These are phyloP conservation scores for Saitozyma sp. DNA, from an alignment of 768 basidiomycete species.

Conservation along the genomic window DNA sequence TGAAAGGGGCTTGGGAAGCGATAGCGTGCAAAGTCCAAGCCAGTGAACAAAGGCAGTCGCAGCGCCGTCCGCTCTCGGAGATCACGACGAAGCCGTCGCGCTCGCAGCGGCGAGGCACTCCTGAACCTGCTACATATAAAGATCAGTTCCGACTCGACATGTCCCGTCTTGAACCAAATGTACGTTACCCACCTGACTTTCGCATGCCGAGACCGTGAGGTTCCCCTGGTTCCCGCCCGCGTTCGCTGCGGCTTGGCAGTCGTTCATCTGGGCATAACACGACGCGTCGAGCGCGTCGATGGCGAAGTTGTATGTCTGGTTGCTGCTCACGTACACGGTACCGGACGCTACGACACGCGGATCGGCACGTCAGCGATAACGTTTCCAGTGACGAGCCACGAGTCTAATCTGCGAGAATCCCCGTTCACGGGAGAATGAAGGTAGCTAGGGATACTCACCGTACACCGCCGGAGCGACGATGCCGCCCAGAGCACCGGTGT, in stretches of 20 bases:
- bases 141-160: too few relatives aligned
- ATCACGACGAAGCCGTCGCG: neutral
- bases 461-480: conserved; percentile 27
- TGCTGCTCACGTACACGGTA: conserved; percentile 10
- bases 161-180: neutral
- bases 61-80: too few relatives aligned
- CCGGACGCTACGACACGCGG: conserved; percentile 7
- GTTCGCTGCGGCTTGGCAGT: conserved; percentile 26
- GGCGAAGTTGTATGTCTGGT: conserved; percentile 25
- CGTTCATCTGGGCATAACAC: conserved; percentile 30
- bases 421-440: too few relatives aligned
- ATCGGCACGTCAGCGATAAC: too few relatives aligned
- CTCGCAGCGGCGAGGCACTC: conserved; percentile 12
- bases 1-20: too few relatives aligned
- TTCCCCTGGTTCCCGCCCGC: conserved; percentile 16
- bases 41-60: too few relatives aligned
- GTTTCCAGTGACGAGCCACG: neutral
- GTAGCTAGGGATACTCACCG: conserved; percentile 10
- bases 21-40: too few relatives aligned
- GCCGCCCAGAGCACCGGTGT: conserved; percentile 29
- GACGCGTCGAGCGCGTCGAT: conserved; percentile 20
- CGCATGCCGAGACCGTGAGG: conserved; percentile 26
- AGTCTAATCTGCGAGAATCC: neutral
- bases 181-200: conserved; percentile 15
- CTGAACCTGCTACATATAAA: conserved; percentile 6